Evolutionary conservation across 495 filamentous ascomycete species (phyloP), one percentile per base, ranked within the genome.

Genomic region (Cairneyella variabilis): DNA sequence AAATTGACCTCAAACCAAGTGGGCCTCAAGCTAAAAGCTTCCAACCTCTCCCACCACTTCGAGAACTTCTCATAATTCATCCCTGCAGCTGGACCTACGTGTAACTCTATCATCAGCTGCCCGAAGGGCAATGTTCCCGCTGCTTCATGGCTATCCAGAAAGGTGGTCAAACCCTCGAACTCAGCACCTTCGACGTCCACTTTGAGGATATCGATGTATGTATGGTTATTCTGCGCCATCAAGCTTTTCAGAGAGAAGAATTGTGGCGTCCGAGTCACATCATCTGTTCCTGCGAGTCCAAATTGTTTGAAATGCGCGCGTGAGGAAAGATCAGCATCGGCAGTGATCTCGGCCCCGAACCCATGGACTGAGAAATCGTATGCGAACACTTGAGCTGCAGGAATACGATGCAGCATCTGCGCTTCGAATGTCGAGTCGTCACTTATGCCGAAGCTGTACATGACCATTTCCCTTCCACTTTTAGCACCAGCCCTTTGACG

Each of bases 171-270:
- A 17, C 62, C 57, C 22, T 51, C 54, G 52, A 60, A 69, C 43
- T 69, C 66, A 11, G 54, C 49, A 37, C 55, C 62, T 42, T 69
- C 66, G 45, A 69, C 61, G 53, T 69, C 66, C 28, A 69, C 63
- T 39, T 69, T 69, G 36, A 69, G 47, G 45, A 69, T 62, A 53
- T 69, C 66, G 50, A 69, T 65, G 49, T 66, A 66, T 6, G 46
- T 48, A 38, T 69, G 66, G 8, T 54, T 54, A 38, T 69, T 69
- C 50, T 57, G 39, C 23, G 51, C 49, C 66, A 69, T 66, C n/a
- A 68, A 43, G 0, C 56, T 45, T 18, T 41, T 38, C 27, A 69
- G 51, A 9, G 59, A 59, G 39, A 58, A 66, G 54, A 60, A 66
- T 37, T 60, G 64, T 6, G 66, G 64, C 16, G 17, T 20, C 8